Evolutionary conservation across 2,329 filamentous ascomycete species (phyloP).

Genomic region (Rutstroemia sp.): DNA sequence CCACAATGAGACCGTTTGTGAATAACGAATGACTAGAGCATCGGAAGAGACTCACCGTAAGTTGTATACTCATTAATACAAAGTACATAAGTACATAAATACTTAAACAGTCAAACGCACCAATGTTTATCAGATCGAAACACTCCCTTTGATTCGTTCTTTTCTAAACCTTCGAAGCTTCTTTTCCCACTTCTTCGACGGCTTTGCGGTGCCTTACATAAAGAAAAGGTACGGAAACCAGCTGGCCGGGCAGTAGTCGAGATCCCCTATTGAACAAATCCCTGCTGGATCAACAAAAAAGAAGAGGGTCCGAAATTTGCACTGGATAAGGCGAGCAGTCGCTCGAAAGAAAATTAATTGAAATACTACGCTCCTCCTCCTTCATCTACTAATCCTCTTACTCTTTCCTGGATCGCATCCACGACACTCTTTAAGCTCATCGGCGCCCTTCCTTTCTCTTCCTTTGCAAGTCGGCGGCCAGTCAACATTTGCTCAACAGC

Average conservation of each 20-base stretch:
- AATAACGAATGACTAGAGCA: neutral
- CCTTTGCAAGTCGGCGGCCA: neutral
- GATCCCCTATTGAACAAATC: too few species aligned
- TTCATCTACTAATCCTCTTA: neutral
- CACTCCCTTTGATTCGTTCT: neutral
- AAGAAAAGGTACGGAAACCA: too few species aligned
- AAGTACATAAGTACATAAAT: too few species aligned
- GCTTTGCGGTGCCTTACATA: too few species aligned
- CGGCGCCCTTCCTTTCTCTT: neutral
- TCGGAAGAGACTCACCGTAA: neutral
- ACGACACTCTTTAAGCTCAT: neutral
- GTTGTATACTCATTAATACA: too few species aligned
- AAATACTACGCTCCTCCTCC: neutral
- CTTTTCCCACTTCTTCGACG: too few species aligned
- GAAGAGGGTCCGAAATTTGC: neutral
- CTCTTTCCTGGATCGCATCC: neutral
- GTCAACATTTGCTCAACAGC: neutral
- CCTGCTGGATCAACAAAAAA: neutral
- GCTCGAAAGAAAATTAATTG: neutral
- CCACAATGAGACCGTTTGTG: too few species aligned
- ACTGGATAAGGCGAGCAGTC: too few species aligned
- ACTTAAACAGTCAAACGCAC: too few species aligned
- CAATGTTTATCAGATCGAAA: neutral
- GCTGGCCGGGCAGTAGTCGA: too few species aligned
- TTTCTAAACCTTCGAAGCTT: too few species aligned